phyloP scores from a whole-genome alignment of 306 rosid genomes.

The Hylodesmum podocarpum region DNA sequence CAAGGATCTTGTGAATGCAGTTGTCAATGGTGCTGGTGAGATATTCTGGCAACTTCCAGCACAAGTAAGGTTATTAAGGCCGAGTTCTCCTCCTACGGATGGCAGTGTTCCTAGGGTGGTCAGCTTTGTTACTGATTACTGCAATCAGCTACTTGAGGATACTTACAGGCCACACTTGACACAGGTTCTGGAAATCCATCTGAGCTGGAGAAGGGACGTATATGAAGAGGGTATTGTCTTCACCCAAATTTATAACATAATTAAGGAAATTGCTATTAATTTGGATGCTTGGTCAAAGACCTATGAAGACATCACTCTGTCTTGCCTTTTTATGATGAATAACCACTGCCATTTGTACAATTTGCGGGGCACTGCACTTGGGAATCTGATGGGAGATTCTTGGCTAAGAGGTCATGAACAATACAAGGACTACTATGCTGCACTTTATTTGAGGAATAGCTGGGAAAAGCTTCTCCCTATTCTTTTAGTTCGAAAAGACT shows the following conservation, averaged over 20 bases:
- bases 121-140: conserved; percentile 63
- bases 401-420: conserved; percentile 78
- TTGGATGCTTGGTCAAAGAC: too few species aligned
- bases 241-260: too few species aligned
- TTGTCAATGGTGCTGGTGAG: conserved; percentile 66
- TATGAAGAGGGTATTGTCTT: too few species aligned
- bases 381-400: conserved; percentile 72
- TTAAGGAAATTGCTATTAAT: too few species aligned
- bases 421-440: conserved; percentile 70
- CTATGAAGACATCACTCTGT: too few species aligned
- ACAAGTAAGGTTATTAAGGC: conserved; percentile 71
- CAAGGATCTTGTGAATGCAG: conserved; percentile 66
- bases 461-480: too few species aligned
- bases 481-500: too few species aligned
- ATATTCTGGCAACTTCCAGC: conserved; percentile 79
- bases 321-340: too few species aligned
- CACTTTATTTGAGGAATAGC: conserved; percentile 65
- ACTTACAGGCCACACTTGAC: conserved; percentile 54
- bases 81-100: conserved; percentile 65
- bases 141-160: conserved; percentile 62
- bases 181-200: too few species aligned
- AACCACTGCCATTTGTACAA: conserved; percentile 36
- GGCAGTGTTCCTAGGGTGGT: conserved; percentile 82
- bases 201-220: too few species aligned
- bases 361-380: conserved; percentile 59